Evolutionary conservation across 108 stramenopile species (phyloP), one percentile per base, ranked within the genome.

Genomic region (Pelagomonas calceolata): DNA sequence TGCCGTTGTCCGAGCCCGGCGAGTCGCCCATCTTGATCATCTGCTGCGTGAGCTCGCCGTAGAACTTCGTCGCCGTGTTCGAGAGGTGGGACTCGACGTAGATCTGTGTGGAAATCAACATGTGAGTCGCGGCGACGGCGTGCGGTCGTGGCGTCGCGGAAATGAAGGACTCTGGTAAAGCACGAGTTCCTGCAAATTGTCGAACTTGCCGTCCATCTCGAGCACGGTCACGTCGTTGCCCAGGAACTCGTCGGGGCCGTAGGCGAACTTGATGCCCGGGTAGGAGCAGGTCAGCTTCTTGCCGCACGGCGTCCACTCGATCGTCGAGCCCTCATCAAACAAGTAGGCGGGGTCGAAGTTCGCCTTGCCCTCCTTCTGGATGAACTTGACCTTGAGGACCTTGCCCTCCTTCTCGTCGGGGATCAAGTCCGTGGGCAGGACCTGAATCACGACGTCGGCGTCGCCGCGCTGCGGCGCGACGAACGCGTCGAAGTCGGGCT

Each of bases 181-280:
- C n/a, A n/a, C n/a, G 72, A 90, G 81, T 72, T 90, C 89, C 81
- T 94, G 94, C 69, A 96, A 87, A 86, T 96, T 94, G 89, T 94
- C 92, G 77, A 96, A 94, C 86, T 81, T 83, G 77, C 95, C 95
- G 82, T 96, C 95, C 95, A 96, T 94, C 80, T 91, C 91, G 60
- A 96, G 79, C 65, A 94, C 91, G 46, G 87, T 80, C 46, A 85
- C 88, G 63, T 88, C 85, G 70, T 85, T 85, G 82, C 89, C 92
- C 73, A 87, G 87, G 87, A 85, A 93, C 63, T 85, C 70, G 79
- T 92, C 92, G 66, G 89, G 87, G 78, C 88, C 90, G 83, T 89
- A 96, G 35, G 88, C 83, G 73, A 95, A 81, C 90, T 93, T 93
- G 79, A 95, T 91, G 81, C 94, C 94, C 65, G 94, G 94, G 67